Conservation (phyloP, 441 rosid genomes). For the Breynia disticha region DNA sequence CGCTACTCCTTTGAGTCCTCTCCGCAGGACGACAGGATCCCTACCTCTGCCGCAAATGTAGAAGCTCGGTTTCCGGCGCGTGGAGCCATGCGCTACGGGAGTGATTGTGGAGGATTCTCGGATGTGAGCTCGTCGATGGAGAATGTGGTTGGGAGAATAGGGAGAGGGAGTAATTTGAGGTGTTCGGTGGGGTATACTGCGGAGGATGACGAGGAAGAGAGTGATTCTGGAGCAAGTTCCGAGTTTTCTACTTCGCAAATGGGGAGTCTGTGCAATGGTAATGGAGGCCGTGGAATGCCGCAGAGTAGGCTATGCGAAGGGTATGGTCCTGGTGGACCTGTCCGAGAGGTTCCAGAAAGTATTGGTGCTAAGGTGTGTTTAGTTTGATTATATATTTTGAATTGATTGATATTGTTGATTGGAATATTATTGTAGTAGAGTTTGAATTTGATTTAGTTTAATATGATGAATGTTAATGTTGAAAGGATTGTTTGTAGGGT, state of each 20-base stretch:
- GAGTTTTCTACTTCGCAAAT: constrained; percentile 64
- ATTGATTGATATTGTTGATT: neutral
- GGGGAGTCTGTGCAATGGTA: constrained; percentile 31
- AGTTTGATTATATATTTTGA: neutral
- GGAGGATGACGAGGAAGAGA: constrained; percentile 57
- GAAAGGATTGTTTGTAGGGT: constrained; percentile 32
- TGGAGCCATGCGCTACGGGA: constrained; percentile 32
- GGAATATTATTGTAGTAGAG: too few species aligned
- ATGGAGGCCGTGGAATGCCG: constrained; percentile 34
- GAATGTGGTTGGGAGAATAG: constrained; percentile 37
- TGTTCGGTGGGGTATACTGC: constrained; percentile 30
- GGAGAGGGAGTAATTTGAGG: constrained; percentile 28
- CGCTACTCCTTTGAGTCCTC: constrained; percentile 76
- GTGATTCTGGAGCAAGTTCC: constrained; percentile 81
- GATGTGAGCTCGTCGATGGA: constrained; percentile 93
- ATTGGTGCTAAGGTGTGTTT: constrained; percentile 44
- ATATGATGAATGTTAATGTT: neutral
- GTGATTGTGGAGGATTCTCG: constrained; percentile 47
- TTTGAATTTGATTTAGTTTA: too few species aligned
- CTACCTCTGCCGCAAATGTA: constrained; percentile 12
- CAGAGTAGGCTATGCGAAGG: constrained; percentile 27
- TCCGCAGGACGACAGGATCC: constrained; percentile 47
- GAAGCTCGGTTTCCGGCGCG: constrained; percentile 25
- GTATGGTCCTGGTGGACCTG: constrained; percentile 50
- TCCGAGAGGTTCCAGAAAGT: constrained; percentile 22